Base-by-base conservation (phyloP, 1,139 yeast species). In the Debaryomyces sp. region DNA sequence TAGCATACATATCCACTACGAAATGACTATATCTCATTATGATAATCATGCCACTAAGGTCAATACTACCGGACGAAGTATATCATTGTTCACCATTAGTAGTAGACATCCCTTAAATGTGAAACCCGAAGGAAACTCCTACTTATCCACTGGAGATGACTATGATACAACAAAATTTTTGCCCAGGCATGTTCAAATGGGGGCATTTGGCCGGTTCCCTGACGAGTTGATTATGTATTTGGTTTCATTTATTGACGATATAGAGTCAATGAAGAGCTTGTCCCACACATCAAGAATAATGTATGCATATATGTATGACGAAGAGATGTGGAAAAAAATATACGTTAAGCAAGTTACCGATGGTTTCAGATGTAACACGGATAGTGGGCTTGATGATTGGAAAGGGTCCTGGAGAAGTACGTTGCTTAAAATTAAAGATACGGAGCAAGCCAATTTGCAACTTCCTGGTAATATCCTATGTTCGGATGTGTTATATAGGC, bases 371-470 rank as follows among this genome's bases (percentile, higher is more conserved):
- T 6, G 12, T 7, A 26, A 22, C 15, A 22, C 33, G 5, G n/a
- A 18, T 23, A 17, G 18, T 9, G 13, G 8, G 4, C n/a, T 30
- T n/a, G 32, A 12, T 4, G 41, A 43, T 13, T 90, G 97, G 97
- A 64, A 61, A 38, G 96, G 96, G 0, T 78, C 89, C 1, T 90
- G 97, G 97, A 77, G 89, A 57, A 70, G 77, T 34, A 82, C 92
- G 0, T 69, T 84, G 15, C 63, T 86, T 53, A 64, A 70, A 0
- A 54, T 80, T 3, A 57, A 67, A 1, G 50, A 54, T n/a, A 58
- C 64, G 29, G 50, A 59, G 5, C 77, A 71, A 48, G 78, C 83
- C 1, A 62, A 71, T 26, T 62, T 84, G 1, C 75, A 73, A 50
- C 59, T 70, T 5, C 65, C 66, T 1, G 70, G 65, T 26, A 69